Conservation (phyloP, 2,329 filamentous ascomycete species). For the Nemania serpens region DNA sequence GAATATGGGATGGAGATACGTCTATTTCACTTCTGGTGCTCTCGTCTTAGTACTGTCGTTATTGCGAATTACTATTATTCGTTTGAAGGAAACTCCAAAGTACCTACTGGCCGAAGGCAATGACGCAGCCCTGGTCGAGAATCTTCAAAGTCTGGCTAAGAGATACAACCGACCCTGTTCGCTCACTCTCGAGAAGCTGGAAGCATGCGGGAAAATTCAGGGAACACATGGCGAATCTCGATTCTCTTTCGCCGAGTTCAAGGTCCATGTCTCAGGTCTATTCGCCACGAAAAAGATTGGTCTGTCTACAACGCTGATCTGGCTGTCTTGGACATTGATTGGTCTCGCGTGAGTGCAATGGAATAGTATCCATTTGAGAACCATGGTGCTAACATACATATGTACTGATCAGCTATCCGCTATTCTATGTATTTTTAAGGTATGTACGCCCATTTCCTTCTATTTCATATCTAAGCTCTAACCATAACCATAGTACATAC, state of each 20-base stretch:
- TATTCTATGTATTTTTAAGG: slow-evolving; percentile 77
- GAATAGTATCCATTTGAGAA: not conserved
- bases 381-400: slow-evolving; percentile 27
- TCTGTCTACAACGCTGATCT: slow-evolving; percentile 66
- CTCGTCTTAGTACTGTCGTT: slow-evolving; percentile 57
- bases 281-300: slow-evolving; percentile 65
- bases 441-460: slow-evolving; percentile 37
- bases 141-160: slow-evolving; percentile 45
- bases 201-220: slow-evolving; percentile 51
- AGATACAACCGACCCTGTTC: slow-evolving; percentile 48
- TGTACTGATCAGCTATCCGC: slow-evolving; percentile 55
- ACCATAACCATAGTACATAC: slow-evolving; percentile 51
- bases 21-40: slow-evolving; percentile 53
- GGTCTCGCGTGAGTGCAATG: slow-evolving; percentile 60
- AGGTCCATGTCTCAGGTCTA: slow-evolving; percentile 65
- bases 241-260: slow-evolving; percentile 42
- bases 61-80: slow-evolving; percentile 57
- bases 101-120: slow-evolving; percentile 58
- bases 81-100: slow-evolving; percentile 63
- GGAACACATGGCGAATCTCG: slow-evolving; percentile 44
- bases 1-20: slow-evolving; percentile 58
- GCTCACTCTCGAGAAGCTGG: slow-evolving; percentile 51
- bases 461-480: not conserved
- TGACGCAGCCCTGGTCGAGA: slow-evolving; percentile 55
- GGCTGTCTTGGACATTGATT: slow-evolving; percentile 71